Evolutionary conservation across 257 asterid species (phyloP).

Genomic region (Dorcoceras hygrometricum): DNA sequence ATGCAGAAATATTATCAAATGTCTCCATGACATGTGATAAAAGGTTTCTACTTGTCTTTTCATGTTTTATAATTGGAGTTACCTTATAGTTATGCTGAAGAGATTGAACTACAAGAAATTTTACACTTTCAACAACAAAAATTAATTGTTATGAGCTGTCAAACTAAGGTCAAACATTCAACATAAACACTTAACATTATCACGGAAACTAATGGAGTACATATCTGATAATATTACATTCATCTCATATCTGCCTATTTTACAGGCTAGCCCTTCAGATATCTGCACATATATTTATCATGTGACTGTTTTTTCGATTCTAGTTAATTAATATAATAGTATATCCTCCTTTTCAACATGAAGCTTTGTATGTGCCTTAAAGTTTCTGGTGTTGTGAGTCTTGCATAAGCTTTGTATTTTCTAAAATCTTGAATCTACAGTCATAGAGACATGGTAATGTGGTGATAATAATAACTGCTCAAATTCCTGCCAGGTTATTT

Average conservation of each 20-base stretch:
- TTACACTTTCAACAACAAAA: background rate
- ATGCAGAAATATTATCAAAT: slow-evolving; percentile 2
- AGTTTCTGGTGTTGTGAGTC: background rate
- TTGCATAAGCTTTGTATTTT: background rate
- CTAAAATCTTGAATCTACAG: too few relatives aligned
- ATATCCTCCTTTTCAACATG: background rate
- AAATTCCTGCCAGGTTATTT: slow-evolving; percentile 46
- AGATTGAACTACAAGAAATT: background rate
- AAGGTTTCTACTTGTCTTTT: background rate
- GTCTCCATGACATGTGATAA: background rate
- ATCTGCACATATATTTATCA: background rate
- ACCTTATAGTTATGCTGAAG: background rate
- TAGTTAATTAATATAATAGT: too few relatives aligned
- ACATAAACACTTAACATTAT: background rate
- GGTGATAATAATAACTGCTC: too few relatives aligned
- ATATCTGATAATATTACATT: background rate
- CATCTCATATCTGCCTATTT: background rate
- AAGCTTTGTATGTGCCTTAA: background rate
- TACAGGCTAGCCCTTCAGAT: background rate
- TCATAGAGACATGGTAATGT: too few relatives aligned
- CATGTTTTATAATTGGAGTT: background rate
- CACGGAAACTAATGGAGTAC: background rate
- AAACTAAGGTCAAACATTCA: background rate
- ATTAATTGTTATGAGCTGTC: background rate
- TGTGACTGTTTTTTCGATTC: background rate